These are phyloP conservation scores for Parmelia sp. DNA, from an alignment of 495 filamentous ascomycete species.

Conservation along the genomic window DNA sequence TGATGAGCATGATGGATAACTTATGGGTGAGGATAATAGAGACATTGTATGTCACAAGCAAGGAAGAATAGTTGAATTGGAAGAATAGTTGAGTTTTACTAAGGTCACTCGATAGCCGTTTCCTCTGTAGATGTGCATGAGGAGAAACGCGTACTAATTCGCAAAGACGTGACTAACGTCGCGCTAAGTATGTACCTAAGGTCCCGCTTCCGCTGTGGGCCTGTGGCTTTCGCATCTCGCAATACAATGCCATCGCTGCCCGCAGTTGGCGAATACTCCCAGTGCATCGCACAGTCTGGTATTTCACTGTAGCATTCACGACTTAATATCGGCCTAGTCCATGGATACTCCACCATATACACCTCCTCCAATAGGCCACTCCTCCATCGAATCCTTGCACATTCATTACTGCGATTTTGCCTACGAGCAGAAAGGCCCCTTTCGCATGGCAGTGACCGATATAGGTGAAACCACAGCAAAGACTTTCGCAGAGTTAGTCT, in stretches of 20 bases:
- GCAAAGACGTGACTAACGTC: not conserved
- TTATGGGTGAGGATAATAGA: slow-evolving; percentile 54
- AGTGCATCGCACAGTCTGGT: not conserved
- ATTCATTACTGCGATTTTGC: slow-evolving; percentile 40
- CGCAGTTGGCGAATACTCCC: not conserved
- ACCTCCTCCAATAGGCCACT: slow-evolving; percentile 18
- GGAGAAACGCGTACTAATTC: not conserved
- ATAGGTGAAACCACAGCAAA: slow-evolving; percentile 36
- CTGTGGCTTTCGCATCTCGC: too few relatives aligned
- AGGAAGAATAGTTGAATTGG: not conserved
- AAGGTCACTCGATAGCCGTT: too few relatives aligned
- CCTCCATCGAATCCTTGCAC: slow-evolving; percentile 23
- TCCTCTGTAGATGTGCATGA: too few relatives aligned
- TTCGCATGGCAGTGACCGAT: slow-evolving; percentile 36
- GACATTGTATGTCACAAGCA: slow-evolving; percentile 41
- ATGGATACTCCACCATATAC: slow-evolving; percentile 30
- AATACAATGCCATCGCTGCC: not conserved
- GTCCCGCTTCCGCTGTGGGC: not conserved
- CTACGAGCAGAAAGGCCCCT: slow-evolving; percentile 31
- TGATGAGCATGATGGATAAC: slow-evolving; percentile 51
- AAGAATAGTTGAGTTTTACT: too few relatives aligned
- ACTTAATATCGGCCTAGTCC: not conserved
- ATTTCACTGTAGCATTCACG: not conserved
- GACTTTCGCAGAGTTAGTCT: slow-evolving; percentile 41
- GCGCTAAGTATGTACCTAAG: not conserved